A percentile compares a stretch with the other conserved stretches of the same genome.
These are phyloP conservation scores for Apium graveolens DNA, from an alignment of 129 eudicot genomes.

Conservation along the genomic window DNA sequence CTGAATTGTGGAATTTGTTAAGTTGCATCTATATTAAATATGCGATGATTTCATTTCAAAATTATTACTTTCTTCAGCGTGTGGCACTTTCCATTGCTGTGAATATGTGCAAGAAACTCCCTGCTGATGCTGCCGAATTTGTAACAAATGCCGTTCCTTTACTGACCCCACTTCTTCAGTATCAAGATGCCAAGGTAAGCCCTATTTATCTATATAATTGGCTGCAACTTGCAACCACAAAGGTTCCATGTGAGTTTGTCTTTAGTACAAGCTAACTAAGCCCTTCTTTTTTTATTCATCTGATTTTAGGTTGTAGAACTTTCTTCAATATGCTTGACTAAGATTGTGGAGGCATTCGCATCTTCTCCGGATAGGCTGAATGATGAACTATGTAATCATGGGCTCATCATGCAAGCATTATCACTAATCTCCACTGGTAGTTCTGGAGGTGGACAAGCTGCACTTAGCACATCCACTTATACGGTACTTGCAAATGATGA, in stretches of 20 bases:
- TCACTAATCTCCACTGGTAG: slow-evolving; percentile 74
- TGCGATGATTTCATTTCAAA: slow-evolving; percentile 1
- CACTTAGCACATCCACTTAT: slow-evolving; percentile 85
- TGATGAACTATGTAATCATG: slow-evolving; percentile 91
- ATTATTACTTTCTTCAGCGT: slow-evolving; percentile 35
- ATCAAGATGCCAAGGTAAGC: slow-evolving; percentile 85
- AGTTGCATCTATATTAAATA: neutral
- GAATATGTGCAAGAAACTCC: slow-evolving; percentile 98
- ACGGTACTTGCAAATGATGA: slow-evolving; percentile 41
- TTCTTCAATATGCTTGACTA: slow-evolving; percentile 91
- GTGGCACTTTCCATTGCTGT: slow-evolving; percentile 96
- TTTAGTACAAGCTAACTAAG: neutral
- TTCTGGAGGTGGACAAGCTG: slow-evolving; percentile 95
- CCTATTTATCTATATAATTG: neutral
- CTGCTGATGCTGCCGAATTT: slow-evolving; percentile 97
- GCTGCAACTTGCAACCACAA: neutral
- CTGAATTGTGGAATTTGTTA: neutral
- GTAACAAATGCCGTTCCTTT: slow-evolving; percentile 97
- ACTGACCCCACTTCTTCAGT: slow-evolving; percentile 89
- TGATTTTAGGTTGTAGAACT: slow-evolving; percentile 71
- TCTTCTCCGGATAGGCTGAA: slow-evolving; percentile 68
- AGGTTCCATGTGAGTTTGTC: neutral
- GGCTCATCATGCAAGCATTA: slow-evolving; percentile 90
- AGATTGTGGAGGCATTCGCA: slow-evolving; percentile 92
- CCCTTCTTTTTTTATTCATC: neutral